Conservation (phyloP, 108 stramenopile genomes). For the Cyclotella sp. region DNA sequence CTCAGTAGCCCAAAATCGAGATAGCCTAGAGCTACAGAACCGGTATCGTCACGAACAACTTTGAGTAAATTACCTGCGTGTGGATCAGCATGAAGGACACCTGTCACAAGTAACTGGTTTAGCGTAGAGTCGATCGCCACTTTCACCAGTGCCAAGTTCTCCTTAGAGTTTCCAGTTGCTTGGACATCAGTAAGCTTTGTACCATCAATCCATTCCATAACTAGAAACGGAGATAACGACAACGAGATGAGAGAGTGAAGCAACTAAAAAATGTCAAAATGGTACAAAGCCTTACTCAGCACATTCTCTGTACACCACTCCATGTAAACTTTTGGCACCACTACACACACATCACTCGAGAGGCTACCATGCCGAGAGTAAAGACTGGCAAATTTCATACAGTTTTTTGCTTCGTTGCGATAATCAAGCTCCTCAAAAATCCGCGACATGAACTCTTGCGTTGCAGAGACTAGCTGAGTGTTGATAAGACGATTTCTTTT, state of each 20-base stretch:
- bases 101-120: constrained; percentile 75
- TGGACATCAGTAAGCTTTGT: constrained; percentile 55
- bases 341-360: constrained; percentile 47
- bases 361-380: constrained; percentile 54
- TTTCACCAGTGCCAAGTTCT: constrained; percentile 69
- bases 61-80: constrained; percentile 81
- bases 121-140: constrained; percentile 78
- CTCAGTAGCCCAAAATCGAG: constrained; percentile 79
- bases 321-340: constrained; percentile 61
- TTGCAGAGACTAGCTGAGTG: constrained; percentile 59
- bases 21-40: constrained; percentile 58
- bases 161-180: constrained; percentile 16
- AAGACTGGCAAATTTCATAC: constrained; percentile 52
- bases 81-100: constrained; percentile 77
- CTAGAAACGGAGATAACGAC: constrained; percentile 11
- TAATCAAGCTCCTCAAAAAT: constrained; percentile 74
- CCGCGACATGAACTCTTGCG: constrained; percentile 78
- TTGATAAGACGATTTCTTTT: constrained; percentile 54
- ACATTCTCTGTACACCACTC: constrained; percentile 66
- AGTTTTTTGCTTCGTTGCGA: constrained; percentile 56
- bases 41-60: constrained; percentile 42
- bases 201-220: constrained; percentile 76
- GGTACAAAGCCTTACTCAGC: constrained; percentile 10
- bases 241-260: not conserved
- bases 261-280: not conserved